Evolutionary conservation across 2,329 filamentous ascomycete genomes (phyloP).

Genomic region (Alternaria sp.): DNA sequence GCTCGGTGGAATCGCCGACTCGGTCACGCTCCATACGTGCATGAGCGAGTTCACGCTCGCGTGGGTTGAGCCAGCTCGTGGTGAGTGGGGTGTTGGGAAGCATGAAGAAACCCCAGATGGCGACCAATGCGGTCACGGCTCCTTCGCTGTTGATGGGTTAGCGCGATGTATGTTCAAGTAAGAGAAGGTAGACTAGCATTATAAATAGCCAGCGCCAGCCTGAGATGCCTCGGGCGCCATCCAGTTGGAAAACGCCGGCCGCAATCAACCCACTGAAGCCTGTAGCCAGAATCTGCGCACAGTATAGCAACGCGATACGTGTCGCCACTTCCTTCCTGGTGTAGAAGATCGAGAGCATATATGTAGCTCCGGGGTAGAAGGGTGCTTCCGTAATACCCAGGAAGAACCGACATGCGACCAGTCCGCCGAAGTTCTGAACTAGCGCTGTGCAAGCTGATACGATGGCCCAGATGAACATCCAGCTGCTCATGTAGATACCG

Average conservation of each 20-base stretch:
- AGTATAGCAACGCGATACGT: constrained; percentile 48
- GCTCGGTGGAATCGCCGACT: constrained; percentile 50
- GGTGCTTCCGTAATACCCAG: constrained; percentile 37
- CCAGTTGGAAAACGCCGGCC: constrained; percentile 47
- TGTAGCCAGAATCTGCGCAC: constrained; percentile 50
- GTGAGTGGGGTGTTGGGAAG: constrained; percentile 43
- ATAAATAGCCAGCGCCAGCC: constrained; percentile 50
- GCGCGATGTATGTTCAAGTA: not conserved
- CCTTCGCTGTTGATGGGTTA: constrained; percentile 30
- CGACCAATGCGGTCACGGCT: constrained; percentile 31
- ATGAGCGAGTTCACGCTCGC: constrained; percentile 53
- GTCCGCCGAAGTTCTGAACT: constrained; percentile 40
- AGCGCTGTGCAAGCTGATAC: constrained; percentile 45
- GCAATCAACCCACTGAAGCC: constrained; percentile 55
- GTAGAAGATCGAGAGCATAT: constrained; percentile 71
- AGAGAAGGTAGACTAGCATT: constrained; percentile 39
- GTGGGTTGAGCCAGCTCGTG: constrained; percentile 54
- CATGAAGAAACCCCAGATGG: constrained; percentile 38
- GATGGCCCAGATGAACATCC: constrained; percentile 47
- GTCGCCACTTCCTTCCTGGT: constrained; percentile 59
- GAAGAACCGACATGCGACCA: constrained; percentile 42
- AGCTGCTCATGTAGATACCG: constrained; percentile 40
- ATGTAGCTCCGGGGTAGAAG: constrained; percentile 67
- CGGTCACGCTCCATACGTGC: constrained; percentile 55
- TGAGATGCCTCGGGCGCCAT: constrained; percentile 34